A percentile compares a stretch with the other conserved stretches of the same genome.
Conservation (phyloP, 225 moss, liverwort and hornwort genomes). For the Polytrichum commune region DNA sequence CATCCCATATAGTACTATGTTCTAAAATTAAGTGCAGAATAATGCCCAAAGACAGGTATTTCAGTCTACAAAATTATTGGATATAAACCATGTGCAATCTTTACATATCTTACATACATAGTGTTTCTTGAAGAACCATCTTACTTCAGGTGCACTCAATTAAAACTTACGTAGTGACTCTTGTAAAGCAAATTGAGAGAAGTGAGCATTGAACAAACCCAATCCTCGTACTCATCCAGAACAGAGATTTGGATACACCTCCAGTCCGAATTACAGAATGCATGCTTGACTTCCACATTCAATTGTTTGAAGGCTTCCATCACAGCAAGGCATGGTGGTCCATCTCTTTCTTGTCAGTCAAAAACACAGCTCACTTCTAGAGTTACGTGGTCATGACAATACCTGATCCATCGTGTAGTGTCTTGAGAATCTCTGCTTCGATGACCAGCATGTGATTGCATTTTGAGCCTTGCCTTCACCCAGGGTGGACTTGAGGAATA, state of each 20-base stretch:
- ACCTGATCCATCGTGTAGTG: neutral
- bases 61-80: neutral
- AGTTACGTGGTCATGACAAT: neutral
- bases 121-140: neutral
- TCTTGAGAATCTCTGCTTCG: neutral
- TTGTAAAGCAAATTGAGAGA: neutral
- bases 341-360: too few species aligned
- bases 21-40: neutral
- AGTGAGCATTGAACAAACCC: neutral
- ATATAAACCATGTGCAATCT: neutral
- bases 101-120: neutral
- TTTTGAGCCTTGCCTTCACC: neutral
- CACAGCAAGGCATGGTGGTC: too few species aligned
- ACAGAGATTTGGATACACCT: neutral
- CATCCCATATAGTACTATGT: neutral
- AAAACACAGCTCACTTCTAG: neutral
- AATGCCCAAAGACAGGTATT: neutral
- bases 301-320: too few species aligned
- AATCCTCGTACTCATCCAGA: neutral
- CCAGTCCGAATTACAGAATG: too few species aligned
- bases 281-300: too few species aligned
- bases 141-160: neutral
- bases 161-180: neutral
- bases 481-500: neutral
- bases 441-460: neutral